Conservation (phyloP, 345 rosid species). For the Salix suchowensis region DNA sequence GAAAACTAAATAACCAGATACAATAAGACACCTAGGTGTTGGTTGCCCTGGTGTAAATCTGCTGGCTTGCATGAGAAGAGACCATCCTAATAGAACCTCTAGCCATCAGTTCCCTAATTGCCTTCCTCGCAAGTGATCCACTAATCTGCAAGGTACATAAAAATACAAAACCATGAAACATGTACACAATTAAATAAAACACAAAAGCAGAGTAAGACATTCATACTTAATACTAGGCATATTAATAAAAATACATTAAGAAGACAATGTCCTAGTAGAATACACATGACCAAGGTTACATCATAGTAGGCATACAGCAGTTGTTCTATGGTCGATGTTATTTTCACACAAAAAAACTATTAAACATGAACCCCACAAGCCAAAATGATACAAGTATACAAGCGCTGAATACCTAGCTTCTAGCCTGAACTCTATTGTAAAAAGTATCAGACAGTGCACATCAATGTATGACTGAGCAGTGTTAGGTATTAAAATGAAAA, state of each 20-base stretch:
- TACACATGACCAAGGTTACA: background rate
- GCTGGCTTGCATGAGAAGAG: slow-evolving; percentile 73
- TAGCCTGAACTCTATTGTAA: no score
- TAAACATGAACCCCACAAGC: no score
- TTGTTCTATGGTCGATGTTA: no score
- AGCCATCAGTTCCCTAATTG: slow-evolving; percentile 77
- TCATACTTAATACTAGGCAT: background rate
- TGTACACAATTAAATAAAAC: background rate
- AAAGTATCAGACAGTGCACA: no score
- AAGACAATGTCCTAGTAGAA: background rate
- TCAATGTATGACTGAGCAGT: no score
- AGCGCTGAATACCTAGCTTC: no score
- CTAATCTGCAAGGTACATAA: slow-evolving; percentile 36
- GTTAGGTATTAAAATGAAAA: no score
- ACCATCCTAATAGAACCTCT: slow-evolving; percentile 72
- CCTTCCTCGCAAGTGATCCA: slow-evolving; percentile 70
- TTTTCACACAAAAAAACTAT: no score
- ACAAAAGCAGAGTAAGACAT: background rate
- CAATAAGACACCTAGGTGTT: slow-evolving; percentile 37
- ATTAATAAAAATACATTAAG: background rate
- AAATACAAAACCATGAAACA: background rate
- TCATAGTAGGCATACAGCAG: no score
- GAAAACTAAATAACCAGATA: background rate
- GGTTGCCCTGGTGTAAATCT: slow-evolving; percentile 77
- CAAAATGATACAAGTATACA: no score